Conservation (phyloP, 192 early-diverging fungal species). For the Phycomyces blakesleeanus region DNA sequence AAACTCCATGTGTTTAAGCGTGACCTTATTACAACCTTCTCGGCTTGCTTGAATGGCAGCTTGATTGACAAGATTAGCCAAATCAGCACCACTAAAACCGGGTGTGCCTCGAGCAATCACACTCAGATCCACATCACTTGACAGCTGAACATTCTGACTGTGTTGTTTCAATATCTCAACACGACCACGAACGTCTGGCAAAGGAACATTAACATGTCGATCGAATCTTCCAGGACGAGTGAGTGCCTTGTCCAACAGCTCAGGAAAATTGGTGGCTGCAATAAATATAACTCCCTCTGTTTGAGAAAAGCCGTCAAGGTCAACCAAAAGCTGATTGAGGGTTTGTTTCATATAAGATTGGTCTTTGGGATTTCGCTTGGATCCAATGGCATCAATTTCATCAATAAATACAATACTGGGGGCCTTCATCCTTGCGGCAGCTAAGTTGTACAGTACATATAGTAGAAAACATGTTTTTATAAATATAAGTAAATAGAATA, state of each 20-base stretch:
- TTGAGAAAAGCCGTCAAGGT: conserved; percentile 97
- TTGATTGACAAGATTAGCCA: conserved; percentile 96
- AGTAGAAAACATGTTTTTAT: conserved; percentile 9
- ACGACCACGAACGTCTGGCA: conserved; percentile 97
- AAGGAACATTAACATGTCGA: conserved; percentile 85
- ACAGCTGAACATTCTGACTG: conserved; percentile 71
- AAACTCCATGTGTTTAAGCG: conserved; percentile 85
- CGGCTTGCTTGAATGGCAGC: conserved; percentile 94
- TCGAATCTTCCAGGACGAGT: conserved; percentile 97
- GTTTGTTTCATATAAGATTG: conserved; percentile 98
- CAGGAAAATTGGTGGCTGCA: conserved; percentile 97
- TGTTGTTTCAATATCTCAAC: conserved; percentile 91
- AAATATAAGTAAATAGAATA: background rate
- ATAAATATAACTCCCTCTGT: conserved; percentile 97
- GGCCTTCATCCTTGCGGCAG: conserved; percentile 70
- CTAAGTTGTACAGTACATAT: too few relatives aligned
- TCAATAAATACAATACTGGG: conserved; percentile 98
- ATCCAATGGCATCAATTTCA: conserved; percentile 97
- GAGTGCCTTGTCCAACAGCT: conserved; percentile 94
- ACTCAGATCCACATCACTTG: conserved; percentile 67
- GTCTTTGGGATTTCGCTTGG: conserved; percentile 88
- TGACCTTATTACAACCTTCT: conserved; percentile 67
- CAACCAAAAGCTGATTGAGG: conserved; percentile 97
- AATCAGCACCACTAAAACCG: conserved; percentile 99
- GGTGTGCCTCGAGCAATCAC: conserved; percentile 94